Conservation (phyloP, 1,284 basidiomycete species). For the Pascua sp. region DNA sequence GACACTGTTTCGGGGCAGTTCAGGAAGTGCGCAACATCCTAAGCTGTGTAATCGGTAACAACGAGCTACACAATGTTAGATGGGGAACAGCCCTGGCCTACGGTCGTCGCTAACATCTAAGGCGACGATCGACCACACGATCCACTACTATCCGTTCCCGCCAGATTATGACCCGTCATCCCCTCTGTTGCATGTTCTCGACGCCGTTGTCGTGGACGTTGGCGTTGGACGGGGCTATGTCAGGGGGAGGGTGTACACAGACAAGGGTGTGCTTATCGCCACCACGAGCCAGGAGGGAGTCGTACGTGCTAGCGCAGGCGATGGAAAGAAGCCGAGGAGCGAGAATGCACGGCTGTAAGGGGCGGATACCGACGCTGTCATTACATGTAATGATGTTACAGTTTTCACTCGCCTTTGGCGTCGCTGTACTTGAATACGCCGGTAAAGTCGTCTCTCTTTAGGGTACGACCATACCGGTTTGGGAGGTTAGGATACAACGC, state of each 20-base stretch:
- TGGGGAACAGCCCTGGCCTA: not conserved
- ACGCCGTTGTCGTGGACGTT: slow-evolving; percentile 61
- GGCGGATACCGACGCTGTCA: too few relatives aligned
- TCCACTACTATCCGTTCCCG: slow-evolving; percentile 72
- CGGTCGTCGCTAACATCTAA: slow-evolving; percentile 29
- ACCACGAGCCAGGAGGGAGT: slow-evolving; percentile 79
- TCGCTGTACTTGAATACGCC: too few relatives aligned
- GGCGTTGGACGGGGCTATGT: slow-evolving; percentile 65
- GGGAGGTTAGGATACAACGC: too few relatives aligned
- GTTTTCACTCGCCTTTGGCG: too few relatives aligned
- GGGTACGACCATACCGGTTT: too few relatives aligned
- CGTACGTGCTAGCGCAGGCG: slow-evolving; percentile 35
- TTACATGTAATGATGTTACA: too few relatives aligned
- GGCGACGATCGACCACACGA: slow-evolving; percentile 80
- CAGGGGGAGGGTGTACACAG: slow-evolving; percentile 73
- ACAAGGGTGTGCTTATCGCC: slow-evolving; percentile 67
- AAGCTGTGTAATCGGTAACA: too few relatives aligned
- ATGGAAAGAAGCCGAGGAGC: slow-evolving; percentile 2
- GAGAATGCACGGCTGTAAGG: slow-evolving; percentile 1
- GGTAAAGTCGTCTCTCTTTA: too few relatives aligned
- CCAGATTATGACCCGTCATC: slow-evolving; percentile 71
- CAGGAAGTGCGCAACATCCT: too few relatives aligned
- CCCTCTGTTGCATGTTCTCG: slow-evolving; percentile 76
- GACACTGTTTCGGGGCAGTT: too few relatives aligned
- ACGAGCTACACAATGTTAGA: too few relatives aligned